phyloP scores from a whole-genome alignment of 192 early-diverging fungal genomes.

The Coemansia biformis region DNA sequence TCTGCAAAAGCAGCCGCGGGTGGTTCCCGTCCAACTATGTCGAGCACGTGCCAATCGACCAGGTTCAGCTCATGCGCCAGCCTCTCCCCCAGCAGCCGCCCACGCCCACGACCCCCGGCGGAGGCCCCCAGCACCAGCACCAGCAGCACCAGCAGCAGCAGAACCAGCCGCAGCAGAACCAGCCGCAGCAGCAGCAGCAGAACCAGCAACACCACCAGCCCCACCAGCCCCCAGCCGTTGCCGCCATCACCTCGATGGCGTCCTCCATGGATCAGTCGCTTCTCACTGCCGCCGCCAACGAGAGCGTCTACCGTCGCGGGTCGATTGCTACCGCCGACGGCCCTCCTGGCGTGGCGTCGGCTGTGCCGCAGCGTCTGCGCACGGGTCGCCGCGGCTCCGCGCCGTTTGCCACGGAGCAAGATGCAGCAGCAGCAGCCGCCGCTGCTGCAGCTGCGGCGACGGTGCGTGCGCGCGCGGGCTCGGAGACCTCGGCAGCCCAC shows the following conservation, averaged over 20 bases:
- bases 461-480: too few species aligned
- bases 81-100: slow-evolving; percentile 12
- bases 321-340: slow-evolving; percentile 47
- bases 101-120: neutral
- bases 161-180: slow-evolving; percentile 21
- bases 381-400: slow-evolving; percentile 38
- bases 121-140: too few species aligned
- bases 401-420: slow-evolving; percentile 13
- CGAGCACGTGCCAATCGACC: slow-evolving; percentile 53
- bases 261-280: slow-evolving; percentile 31
- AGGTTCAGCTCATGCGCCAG: slow-evolving; percentile 48
- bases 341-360: slow-evolving; percentile 54
- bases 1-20: slow-evolving; percentile 70
- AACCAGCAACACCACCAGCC: neutral
- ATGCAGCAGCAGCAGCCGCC: too few species aligned
- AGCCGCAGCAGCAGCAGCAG: slow-evolving; percentile 6
- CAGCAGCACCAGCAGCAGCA: slow-evolving; percentile 14
- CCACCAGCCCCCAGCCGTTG: neutral
- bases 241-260: slow-evolving; percentile 2
- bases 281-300: slow-evolving; percentile 41
- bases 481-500: neutral
- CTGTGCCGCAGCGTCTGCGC: slow-evolving; percentile 49
- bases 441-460: too few species aligned
- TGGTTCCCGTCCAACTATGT: slow-evolving; percentile 91
- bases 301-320: slow-evolving; percentile 52